Conservation (phyloP, 768 basidiomycete species). For the Cubamyces lactineus region DNA sequence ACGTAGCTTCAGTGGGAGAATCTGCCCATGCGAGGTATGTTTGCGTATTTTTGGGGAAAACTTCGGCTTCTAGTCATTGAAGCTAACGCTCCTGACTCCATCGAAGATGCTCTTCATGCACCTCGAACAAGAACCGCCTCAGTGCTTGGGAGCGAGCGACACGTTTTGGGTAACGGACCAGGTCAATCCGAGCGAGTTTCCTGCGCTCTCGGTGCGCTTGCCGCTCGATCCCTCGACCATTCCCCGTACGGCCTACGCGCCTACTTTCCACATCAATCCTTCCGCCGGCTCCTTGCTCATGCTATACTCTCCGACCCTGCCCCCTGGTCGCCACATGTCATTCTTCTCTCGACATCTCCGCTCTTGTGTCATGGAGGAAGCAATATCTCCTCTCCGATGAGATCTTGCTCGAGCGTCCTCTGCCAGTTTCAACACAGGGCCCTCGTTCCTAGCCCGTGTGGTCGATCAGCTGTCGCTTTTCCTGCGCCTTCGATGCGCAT, state of each 20-base stretch:
- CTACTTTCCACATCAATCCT: conserved; percentile 4
- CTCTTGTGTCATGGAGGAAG: conserved; percentile 6
- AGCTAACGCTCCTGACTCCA: conserved; percentile 8
- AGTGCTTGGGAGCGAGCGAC: conserved; percentile 18
- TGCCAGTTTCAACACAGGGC: conserved; percentile 2
- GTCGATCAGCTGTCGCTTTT: conserved; percentile 17
- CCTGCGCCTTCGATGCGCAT: conserved; percentile 12
- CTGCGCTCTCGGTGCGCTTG: conserved; percentile 11
- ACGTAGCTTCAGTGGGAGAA: conserved; percentile 13
- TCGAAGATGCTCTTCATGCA: background rate
- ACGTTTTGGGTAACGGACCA: conserved; percentile 11
- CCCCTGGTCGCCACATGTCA: conserved; percentile 13
- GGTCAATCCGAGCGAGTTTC: conserved; percentile 2
- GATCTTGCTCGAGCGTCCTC: conserved; percentile 16
- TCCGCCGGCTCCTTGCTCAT: background rate
- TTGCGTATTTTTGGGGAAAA: conserved; percentile 17
- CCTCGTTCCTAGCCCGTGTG: conserved; percentile 19
- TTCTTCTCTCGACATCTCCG: conserved; percentile 8
- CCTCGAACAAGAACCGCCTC: background rate
- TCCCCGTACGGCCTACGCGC: conserved; percentile 12
- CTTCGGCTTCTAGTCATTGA: conserved; percentile 12
- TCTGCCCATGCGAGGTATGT: conserved; percentile 19
- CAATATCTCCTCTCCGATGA: conserved; percentile 11
- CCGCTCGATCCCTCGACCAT: conserved; percentile 14
- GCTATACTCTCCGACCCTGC: conserved; percentile 1